Conservation (phyloP, 352 stramenopile species). For the Pythium brachiatum region DNA sequence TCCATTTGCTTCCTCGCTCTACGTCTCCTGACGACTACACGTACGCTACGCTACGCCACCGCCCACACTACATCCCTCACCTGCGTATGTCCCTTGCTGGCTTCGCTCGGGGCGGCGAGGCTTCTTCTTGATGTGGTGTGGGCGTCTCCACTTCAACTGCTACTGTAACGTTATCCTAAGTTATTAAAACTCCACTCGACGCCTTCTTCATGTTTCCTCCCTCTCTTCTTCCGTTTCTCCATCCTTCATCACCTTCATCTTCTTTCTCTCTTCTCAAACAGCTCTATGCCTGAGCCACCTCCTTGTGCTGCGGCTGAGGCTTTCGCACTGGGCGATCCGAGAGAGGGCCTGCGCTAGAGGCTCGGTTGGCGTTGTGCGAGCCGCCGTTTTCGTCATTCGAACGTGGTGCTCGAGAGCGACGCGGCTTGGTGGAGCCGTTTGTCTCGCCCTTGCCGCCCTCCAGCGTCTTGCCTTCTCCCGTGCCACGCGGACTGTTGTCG, state of each 20-base stretch:
- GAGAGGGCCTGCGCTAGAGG: slow-evolving; percentile 1
- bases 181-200: neutral
- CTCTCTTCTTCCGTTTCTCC: neutral
- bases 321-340: slow-evolving; percentile 19
- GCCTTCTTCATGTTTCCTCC: too few relatives aligned
- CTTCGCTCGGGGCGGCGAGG: too few relatives aligned
- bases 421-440: slow-evolving; percentile 7
- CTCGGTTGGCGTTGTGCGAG: slow-evolving; percentile 7
- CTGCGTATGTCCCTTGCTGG: too few relatives aligned
- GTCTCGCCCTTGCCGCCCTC: neutral
- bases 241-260: neutral
- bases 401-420: slow-evolving; percentile 21
- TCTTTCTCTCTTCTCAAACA: neutral
- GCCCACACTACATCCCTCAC: too few relatives aligned
- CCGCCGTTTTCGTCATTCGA: slow-evolving; percentile 19
- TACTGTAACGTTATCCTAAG: too few relatives aligned
- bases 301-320: slow-evolving; percentile 9
- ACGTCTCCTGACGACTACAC: neutral
- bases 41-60: neutral
- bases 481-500: slow-evolving; percentile 16
- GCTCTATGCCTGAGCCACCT: neutral
- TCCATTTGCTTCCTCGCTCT: neutral
- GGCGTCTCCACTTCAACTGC: too few relatives aligned
- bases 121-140: too few relatives aligned
- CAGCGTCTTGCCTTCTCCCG: slow-evolving; percentile 1